phyloP scores from a whole-genome alignment of 1,139 yeast genomes.

The Suhomyces panamericanus region DNA sequence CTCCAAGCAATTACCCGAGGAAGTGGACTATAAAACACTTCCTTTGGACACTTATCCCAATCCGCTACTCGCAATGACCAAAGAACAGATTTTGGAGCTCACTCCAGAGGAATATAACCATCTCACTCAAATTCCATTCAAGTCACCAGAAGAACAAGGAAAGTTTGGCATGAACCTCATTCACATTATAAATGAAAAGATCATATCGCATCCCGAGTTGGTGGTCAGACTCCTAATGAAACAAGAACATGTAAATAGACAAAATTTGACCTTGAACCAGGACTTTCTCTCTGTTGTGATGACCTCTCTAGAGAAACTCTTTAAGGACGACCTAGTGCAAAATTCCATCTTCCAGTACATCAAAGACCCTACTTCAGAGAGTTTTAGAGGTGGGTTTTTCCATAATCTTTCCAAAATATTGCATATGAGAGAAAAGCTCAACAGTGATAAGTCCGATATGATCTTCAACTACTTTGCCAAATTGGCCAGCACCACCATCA shows the following conservation, averaged over 20 bases:
- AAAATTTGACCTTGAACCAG: constrained; percentile 7
- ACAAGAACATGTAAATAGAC: constrained; percentile 13
- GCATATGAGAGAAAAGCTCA: constrained; percentile 14
- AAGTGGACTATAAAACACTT: constrained; percentile 12
- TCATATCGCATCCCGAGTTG: constrained; percentile 27
- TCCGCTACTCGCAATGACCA: constrained; percentile 34
- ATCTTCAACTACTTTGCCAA: constrained; percentile 26
- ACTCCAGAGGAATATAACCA: constrained; percentile 25
- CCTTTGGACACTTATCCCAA: constrained; percentile 31
- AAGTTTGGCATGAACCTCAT: constrained; percentile 32
- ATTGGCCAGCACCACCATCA: constrained; percentile 23
- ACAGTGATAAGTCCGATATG: constrained; percentile 19
- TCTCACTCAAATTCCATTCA: constrained; percentile 29
- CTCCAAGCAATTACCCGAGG: background rate
- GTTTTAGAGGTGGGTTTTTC: constrained; percentile 21
- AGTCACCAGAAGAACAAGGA: constrained; percentile 28
- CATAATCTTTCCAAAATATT: constrained; percentile 25
- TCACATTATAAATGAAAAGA: constrained; percentile 30
- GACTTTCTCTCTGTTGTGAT: constrained; percentile 17
- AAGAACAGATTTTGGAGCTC: constrained; percentile 27
- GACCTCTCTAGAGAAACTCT: constrained; percentile 16
- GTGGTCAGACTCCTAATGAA: constrained; percentile 24
- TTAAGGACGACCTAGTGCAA: constrained; percentile 26
- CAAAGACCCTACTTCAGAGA: constrained; percentile 22
- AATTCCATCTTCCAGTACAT: constrained; percentile 32